Evolutionary conservation across 2,329 filamentous ascomycete genomes (phyloP), one percentile per base, ranked within the genome.

Genomic region (Penicillium sp.): DNA sequence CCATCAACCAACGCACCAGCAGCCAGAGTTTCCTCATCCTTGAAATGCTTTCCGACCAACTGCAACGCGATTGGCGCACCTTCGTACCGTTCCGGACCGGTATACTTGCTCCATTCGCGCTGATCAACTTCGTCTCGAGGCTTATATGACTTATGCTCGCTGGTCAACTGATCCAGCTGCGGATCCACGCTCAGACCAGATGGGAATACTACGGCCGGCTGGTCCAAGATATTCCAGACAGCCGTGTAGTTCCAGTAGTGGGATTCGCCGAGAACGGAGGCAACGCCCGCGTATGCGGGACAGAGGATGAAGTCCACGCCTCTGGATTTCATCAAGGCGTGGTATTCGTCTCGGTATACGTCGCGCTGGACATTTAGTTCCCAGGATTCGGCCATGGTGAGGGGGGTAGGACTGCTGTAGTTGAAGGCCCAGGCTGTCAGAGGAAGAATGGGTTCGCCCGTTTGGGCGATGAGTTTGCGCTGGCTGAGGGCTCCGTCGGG

Each of bases 21-120:
- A 17, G 65, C 66, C 33, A 69, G 35, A 0, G 63, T 66, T 59
- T 75, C 78, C 57, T 81, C 78, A 51, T 81, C 78, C 45, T 77
- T 73, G n/a, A 76, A 70, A 41, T 69, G 71, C 4, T 71, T 65
- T 2, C 74, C 74, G 2, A 77, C 64, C 29, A 80, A 64, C 58
- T 81, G 77, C 17, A 81, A 53, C 0, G 71, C 72, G 8, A 81
- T 69, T 0, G 77, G 77, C 6, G 76, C 64, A 0, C 65, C 65
- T 29, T 70, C 64, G 47, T 65, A 69, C 17, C 57, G 52, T 45
- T 62, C 59, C 2, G 65, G 63, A 6, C 53, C 49, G 5, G 54
- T 44, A 41, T 67, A 69, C 49, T 65, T 65, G 32, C 43, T 50
- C 65, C 65, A 68, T 45, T 68, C 65, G 3, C 60, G 52, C 45